Conservation (phyloP, 176 grass and related monocot genomes). For the Carex cristatella region DNA sequence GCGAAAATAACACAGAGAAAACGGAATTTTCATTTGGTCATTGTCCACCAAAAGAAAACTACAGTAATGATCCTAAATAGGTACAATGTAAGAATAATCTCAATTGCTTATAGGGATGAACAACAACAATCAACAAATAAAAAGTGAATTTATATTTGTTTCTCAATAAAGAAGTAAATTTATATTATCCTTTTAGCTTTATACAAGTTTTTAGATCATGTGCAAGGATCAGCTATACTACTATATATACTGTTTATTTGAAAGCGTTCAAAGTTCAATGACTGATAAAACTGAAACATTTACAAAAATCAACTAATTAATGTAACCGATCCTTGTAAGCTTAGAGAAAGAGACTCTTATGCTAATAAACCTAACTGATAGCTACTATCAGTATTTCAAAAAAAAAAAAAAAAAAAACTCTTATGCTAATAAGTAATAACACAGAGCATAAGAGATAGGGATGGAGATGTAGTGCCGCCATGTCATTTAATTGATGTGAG, state of each 20-base stretch:
- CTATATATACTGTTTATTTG: not conserved
- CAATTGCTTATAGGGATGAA: not conserved
- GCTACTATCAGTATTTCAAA: too few relatives aligned
- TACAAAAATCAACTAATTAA: not conserved
- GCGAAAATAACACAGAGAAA: not conserved
- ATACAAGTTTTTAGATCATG: not conserved
- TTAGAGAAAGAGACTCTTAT: not conserved
- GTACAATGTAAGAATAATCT: not conserved
- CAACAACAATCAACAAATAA: not conserved
- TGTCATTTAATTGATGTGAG: not conserved
- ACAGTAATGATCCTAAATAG: not conserved
- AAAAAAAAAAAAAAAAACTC: too few relatives aligned
- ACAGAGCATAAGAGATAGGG: not conserved
- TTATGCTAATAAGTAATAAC: too few relatives aligned
- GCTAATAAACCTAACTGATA: not conserved
- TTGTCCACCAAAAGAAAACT: not conserved
- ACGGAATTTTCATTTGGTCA: not conserved
- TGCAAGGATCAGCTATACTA: not conserved
- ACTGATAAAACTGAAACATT: not conserved
- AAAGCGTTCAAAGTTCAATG: not conserved
- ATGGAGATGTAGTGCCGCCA: not conserved
- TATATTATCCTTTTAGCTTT: not conserved
- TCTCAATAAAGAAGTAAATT: too few relatives aligned
- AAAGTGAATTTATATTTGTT: not conserved
- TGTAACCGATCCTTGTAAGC: not conserved